Evolutionary conservation across 2,329 filamentous ascomycete genomes (phyloP), one percentile per base, ranked within the genome.

Genomic region (Hypoxylon sp.): DNA sequence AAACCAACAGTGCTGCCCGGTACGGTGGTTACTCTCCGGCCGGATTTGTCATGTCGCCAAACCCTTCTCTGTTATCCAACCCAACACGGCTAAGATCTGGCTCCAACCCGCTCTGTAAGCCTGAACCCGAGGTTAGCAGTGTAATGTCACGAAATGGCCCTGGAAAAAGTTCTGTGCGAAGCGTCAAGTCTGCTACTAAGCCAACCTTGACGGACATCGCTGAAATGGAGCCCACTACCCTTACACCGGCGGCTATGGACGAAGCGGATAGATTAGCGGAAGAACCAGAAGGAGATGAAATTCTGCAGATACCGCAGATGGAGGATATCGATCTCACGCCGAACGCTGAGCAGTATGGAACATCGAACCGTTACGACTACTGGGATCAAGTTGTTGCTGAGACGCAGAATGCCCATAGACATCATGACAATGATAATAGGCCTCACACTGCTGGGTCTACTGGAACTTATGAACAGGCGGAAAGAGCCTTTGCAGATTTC

Each of bases 401-500:
- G 19, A 37, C 67, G 3, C 69, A 67, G 37, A 67, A 44, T 8
- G 67, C 70, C 14, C 62, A 73, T 52, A 58, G 35, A 47, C 39
- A 75, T 37, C 70, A 75, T 46, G 63, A 59, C 17, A 69, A 75
- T 37, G 67, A 74, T 44, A 46, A 60, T 8, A 83, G 84, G 42
- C 81, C 86, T 42, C 84, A 83, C 13, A 78, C 79, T 3, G 82
- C 86, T 9, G 86, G 82, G 10, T 90, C 88, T 3, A 82, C 81
- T 50, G 86, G 87, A 61, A 92, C 91, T 1, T 90, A 85, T 63
- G 89, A 91, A 33, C 89, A 92, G 76, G 88, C 88, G 17, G 83
- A 89, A 68, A 81, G 86, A 42, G 87, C 92, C 2, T 96, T 95
- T 82, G 87, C 89, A 46, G 92, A 94, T 77, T 96, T 96, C 76